phyloP scores from a whole-genome alignment of 2,329 filamentous ascomycete species.

The Ceratocystis ficicola region DNA sequence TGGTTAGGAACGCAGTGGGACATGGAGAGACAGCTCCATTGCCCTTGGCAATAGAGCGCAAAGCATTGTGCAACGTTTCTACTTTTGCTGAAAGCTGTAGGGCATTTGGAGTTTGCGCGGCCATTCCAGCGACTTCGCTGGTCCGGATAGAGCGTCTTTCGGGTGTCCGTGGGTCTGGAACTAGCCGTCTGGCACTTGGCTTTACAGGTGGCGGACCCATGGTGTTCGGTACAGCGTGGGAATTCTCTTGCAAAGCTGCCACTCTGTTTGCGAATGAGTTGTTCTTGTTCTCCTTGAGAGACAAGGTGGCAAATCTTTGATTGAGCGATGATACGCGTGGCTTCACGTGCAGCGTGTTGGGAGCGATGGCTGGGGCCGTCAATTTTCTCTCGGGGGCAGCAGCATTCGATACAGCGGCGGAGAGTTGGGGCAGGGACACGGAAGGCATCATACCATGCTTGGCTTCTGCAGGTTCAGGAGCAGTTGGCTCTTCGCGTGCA shows the following conservation, averaged over 20 bases:
- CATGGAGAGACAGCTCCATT: conserved; percentile 15
- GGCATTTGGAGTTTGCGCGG: background rate
- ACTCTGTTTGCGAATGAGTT: background rate
- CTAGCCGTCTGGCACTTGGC: background rate
- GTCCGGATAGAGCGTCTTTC: background rate
- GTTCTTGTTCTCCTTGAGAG: conserved; percentile 15
- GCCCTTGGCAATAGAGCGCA: conserved; percentile 24
- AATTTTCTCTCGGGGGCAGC: background rate
- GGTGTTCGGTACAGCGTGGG: background rate
- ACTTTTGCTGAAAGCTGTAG: conserved; percentile 4
- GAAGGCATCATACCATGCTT: conserved; percentile 14
- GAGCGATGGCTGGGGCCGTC: background rate
- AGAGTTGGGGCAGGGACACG: conserved; percentile 1
- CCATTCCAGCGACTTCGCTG: conserved; percentile 8
- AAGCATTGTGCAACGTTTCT: conserved; percentile 12
- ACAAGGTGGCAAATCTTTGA: conserved; percentile 13
- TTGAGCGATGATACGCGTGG: conserved; percentile 14
- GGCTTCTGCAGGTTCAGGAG: background rate
- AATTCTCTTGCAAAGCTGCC: background rate
- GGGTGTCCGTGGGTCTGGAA: conserved; percentile 2
- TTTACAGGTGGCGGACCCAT: background rate
- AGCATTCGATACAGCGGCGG: background rate
- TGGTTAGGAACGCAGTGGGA: conserved; percentile 44
- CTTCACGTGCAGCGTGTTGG: background rate
- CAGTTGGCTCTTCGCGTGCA: conserved; percentile 5